Evolutionary conservation across 176 grass and related monocot species (phyloP), one percentile per base, ranked within the genome.

Genomic region (Musa troglodytarum): DNA sequence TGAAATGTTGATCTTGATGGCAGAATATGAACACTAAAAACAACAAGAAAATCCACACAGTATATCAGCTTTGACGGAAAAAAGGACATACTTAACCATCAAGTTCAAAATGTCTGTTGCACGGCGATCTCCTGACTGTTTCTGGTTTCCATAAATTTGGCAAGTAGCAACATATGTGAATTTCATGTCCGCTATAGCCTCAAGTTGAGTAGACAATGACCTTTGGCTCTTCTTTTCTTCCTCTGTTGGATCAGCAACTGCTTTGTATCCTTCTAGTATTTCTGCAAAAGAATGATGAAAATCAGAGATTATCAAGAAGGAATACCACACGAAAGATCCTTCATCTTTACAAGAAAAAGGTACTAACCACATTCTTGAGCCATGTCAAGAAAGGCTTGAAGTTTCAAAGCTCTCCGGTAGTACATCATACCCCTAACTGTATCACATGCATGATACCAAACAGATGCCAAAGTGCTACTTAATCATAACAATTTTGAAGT

Each of bases 401-500:
- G 92, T 63, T 96, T 96, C 73, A 96, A 85, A 72, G 92, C 92
- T 81, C 87, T 92, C 72, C 87, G 87, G 50, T 96, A 96, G 64
- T 96, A 96, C 92, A 96, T 96, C 92, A 96, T 96, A 16, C 92
- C 92, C 79, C 89, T 92, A 80, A 96, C 92, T 96, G 81, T 71
- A 34, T 7, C 73, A 54, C 65, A 76, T 43, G 63, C 65, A 69
- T 54, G 74, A 71, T 63, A 54, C 73, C 8, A 80, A 59, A n/a
- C 66, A 69, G 21, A 34, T 65, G 49, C 57, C 20, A 24, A 74
- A 57, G 82, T 8, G 23, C 76, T 78, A 80, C 17, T 19, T 52
- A 50, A 55, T 74, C 22, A 28, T 14, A 80, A 63, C 20, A 68
- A 1, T 54, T 43, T 54, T 11, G 12, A 57, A 19, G 21, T 34